Percentiles rank a stretch among this genome's conserved stretches.
phyloP scores from a whole-genome alignment of 2,329 filamentous ascomycete genomes.

The Trichoderma endophyticum region DNA sequence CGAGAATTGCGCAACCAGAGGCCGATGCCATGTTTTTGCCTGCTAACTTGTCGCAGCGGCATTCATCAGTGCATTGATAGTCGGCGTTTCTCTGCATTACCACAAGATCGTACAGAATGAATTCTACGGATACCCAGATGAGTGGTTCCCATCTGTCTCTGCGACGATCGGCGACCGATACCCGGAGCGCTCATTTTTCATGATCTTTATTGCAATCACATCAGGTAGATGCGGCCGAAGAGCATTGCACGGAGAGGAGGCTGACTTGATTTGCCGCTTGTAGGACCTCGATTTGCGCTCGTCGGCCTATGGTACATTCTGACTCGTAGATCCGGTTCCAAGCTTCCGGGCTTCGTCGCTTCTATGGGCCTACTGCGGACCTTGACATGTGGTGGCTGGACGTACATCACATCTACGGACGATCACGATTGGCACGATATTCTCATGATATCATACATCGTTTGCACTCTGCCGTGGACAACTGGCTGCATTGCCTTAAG shows the following conservation, averaged over 20 bases:
- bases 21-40: slow-evolving; percentile 16
- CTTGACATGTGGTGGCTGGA: slow-evolving; percentile 94
- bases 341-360: slow-evolving; percentile 77
- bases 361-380: slow-evolving; percentile 81
- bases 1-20: slow-evolving; percentile 18
- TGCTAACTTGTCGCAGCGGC: slow-evolving; percentile 52
- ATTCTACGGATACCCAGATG: slow-evolving; percentile 87
- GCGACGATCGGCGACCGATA: slow-evolving; percentile 97
- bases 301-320: slow-evolving; percentile 91
- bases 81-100: slow-evolving; percentile 82
- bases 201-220: slow-evolving; percentile 94
- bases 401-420: slow-evolving; percentile 96
- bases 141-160: slow-evolving; percentile 96
- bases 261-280: slow-evolving; percentile 3
- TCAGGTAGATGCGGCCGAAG: slow-evolving; percentile 58
- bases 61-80: slow-evolving; percentile 79
- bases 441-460: slow-evolving; percentile 97
- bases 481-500: slow-evolving; percentile 84
- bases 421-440: slow-evolving; percentile 99
- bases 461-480: slow-evolving; percentile 94
- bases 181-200: slow-evolving; percentile 93
- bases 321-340: slow-evolving; percentile 70
- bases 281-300: slow-evolving; percentile 85
- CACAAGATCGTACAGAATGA: slow-evolving; percentile 98
- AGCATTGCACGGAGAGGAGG: background rate